Evolutionary conservation across 2,329 filamentous ascomycete genomes (phyloP).

Genomic region (Cladosporium sphaerospermum): DNA sequence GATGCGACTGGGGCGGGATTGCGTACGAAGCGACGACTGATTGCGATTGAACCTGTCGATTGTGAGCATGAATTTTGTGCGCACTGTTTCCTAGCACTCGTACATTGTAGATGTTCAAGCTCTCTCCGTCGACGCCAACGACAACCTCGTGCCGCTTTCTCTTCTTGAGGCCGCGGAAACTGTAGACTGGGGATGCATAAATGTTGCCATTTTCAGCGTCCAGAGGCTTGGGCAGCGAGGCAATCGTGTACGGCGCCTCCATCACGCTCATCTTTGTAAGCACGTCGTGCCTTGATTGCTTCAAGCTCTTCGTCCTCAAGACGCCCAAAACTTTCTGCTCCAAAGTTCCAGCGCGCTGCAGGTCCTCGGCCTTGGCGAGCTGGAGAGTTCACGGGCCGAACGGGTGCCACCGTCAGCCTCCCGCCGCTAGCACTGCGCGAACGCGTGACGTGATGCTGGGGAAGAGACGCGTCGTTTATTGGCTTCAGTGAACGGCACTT

Average conservation of each 20-base stretch:
- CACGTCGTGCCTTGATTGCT: not conserved
- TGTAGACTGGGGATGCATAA: constrained; percentile 44
- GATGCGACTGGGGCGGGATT: constrained; percentile 53
- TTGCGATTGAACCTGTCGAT: constrained; percentile 51
- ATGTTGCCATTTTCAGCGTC: constrained; percentile 34
- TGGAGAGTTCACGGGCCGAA: no score
- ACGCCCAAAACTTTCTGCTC: constrained; percentile 8
- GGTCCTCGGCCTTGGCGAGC: not conserved
- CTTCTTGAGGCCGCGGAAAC: constrained; percentile 50
- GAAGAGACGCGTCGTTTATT: not conserved
- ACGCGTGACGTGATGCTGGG: not conserved
- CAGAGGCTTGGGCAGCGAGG: constrained; percentile 39
- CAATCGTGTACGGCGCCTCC: constrained; percentile 36
- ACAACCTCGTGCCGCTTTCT: constrained; percentile 57
- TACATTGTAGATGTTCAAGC: constrained; percentile 59
- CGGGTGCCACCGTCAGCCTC: not conserved
- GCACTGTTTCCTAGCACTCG: constrained; percentile 3
- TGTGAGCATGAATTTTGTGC: constrained; percentile 13
- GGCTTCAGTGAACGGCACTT: not conserved
- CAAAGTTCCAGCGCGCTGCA: not conserved
- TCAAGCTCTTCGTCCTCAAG: constrained; percentile 1
- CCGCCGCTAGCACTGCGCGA: not conserved
- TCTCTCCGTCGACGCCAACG: constrained; percentile 55
- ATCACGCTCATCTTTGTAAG: constrained; percentile 11
- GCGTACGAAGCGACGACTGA: constrained; percentile 56